Evolutionary conservation across 2,329 filamentous ascomycete genomes (phyloP), one percentile per base, ranked within the genome.

Genomic region (Colletotrichum coccodes): DNA sequence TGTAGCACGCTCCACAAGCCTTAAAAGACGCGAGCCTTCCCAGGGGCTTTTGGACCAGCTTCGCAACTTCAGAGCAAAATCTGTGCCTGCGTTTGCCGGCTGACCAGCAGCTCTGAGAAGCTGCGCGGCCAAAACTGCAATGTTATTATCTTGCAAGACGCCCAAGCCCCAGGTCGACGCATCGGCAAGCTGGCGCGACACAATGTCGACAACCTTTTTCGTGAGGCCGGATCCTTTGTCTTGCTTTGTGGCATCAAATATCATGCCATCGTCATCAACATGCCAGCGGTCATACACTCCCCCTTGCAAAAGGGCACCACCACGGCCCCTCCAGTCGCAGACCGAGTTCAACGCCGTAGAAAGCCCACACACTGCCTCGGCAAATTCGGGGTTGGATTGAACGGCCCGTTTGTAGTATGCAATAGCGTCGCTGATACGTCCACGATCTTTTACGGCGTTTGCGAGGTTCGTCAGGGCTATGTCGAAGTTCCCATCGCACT

Each of bases 361-460:
- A 60, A 99, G 86, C 8, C 96, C 96, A 79, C 96, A 99, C 0
- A 99, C 95, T 7, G 96, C 96, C 81, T 99, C 96, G 1, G 96
- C 94, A 81, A 99, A 99, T 38, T 97, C 92, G 0, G 96, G 95
- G 73, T 96, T 99, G n/a, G 95, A 90, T 38, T 88, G 87, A 11
- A 99, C 95, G 44, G 96, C 96, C 71, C 95, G 90, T 75, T 90
- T 93, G 82, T 99, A 99, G 78, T 97, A 98, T 30, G 84, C 83
- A 68, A 99, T 98, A 1, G 96, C 96, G 77, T 99, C 96, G 64
- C 90, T 92, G 72, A 98, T 94, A 49, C 93, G 90, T 3, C 96
- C 96, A 73, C 97, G 94, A 78, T 99, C 96, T 79, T 99, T 99
- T 72, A 99, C 95, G 9, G 96, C 96, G 78, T 99, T 99, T 63